Percentiles rank a stretch among this genome's conserved stretches.
Evolutionary conservation across 1,284 basidiomycete species (phyloP).

Genomic region (Flammula alnicola): DNA sequence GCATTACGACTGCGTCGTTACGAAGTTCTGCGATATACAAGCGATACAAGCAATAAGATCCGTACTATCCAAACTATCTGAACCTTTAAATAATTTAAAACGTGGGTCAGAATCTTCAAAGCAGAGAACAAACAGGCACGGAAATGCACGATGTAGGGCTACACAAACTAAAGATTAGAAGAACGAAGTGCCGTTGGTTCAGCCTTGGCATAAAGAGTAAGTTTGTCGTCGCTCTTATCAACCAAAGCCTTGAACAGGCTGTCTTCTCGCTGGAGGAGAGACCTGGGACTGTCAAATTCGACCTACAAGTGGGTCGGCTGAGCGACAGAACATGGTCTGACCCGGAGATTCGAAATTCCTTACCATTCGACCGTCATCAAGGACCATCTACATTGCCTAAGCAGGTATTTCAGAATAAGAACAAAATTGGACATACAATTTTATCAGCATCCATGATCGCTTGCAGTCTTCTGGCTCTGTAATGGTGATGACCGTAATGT

Average conservation of each 20-base stretch:
- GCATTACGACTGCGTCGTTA: too few species aligned
- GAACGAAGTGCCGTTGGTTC: too few species aligned
- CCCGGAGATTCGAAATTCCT: neutral
- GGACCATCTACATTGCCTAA: neutral
- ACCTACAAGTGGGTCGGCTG: too few species aligned
- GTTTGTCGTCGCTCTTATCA: constrained; percentile 46
- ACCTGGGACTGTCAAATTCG: constrained; percentile 62
- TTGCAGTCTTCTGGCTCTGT: constrained; percentile 57
- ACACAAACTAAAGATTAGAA: too few species aligned
- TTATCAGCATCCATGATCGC: constrained; percentile 22
- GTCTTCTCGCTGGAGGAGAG: constrained; percentile 55
- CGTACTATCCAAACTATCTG: too few species aligned
- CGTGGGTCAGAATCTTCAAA: too few species aligned
- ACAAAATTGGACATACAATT: constrained; percentile 32
- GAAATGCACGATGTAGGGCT: too few species aligned
- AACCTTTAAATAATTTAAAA: too few species aligned
- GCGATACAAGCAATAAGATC: too few species aligned
- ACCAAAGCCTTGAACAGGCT: constrained; percentile 62
- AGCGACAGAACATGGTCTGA: too few species aligned
- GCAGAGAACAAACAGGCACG: too few species aligned
- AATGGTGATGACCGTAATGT: constrained; percentile 65
- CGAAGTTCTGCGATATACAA: too few species aligned
- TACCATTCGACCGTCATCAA: constrained; percentile 5
- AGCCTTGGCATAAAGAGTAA: constrained; percentile 1
- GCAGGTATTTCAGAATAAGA: neutral